A percentile compares a stretch with the other conserved stretches of the same genome.
Conservation (phyloP, 495 filamentous ascomycete genomes). For the Lasiosphaeria ovina region DNA sequence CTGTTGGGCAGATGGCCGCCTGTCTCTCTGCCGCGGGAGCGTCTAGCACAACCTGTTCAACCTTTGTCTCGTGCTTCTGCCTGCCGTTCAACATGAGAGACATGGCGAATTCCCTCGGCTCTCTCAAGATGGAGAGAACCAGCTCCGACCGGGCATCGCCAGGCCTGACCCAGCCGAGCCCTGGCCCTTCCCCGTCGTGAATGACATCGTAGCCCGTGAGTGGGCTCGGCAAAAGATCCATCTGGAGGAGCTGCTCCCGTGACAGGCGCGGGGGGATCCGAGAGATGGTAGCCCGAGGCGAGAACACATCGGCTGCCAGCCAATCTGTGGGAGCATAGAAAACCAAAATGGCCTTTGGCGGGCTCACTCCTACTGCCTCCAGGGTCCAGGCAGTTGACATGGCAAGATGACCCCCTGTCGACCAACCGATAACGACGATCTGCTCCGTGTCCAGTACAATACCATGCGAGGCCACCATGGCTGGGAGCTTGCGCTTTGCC, state of each 20-base stretch:
- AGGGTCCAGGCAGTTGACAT: background rate
- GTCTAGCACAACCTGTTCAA: background rate
- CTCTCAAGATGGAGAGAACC: background rate
- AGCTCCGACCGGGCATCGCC: slow-evolving; percentile 2
- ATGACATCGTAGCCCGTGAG: background rate
- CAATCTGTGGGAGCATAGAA: background rate
- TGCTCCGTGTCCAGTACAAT: background rate
- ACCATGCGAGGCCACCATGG: background rate
- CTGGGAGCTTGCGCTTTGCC: background rate
- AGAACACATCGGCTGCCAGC: too few relatives aligned
- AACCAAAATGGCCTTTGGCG: background rate
- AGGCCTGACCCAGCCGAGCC: background rate
- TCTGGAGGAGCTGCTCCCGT: too few relatives aligned
- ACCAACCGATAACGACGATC: background rate
- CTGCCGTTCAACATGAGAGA: background rate
- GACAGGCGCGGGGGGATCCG: too few relatives aligned
- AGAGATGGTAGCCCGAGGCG: too few relatives aligned
- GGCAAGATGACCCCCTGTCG: background rate
- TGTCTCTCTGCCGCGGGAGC: background rate
- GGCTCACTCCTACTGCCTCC: background rate
- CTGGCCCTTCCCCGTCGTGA: background rate
- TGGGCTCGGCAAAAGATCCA: too few relatives aligned
- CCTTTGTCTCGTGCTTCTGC: background rate
- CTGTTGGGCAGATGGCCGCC: background rate
- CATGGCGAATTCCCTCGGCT: background rate